Evolutionary conservation across 208 protist species (phyloP), one percentile per base, ranked within the genome.

Genomic region (Acanthamoeba healyi): DNA sequence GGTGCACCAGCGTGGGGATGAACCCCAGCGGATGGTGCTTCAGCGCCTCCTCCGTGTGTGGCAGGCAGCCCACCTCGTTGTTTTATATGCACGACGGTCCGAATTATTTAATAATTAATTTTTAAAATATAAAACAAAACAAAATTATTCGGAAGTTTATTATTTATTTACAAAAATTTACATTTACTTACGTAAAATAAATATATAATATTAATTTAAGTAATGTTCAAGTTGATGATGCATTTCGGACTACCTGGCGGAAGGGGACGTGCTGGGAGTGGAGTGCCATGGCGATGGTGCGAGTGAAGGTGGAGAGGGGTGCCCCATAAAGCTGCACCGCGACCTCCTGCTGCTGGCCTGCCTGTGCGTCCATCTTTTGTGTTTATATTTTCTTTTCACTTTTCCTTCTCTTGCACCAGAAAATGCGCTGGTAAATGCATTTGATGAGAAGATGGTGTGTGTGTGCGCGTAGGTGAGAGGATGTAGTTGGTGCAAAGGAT

Each of bases 221-320:
- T 61, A 34, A 61, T 10, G 19, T 87, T 87, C 58, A 5, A 26
- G 4, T 38, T 61, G 1, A 65, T 12, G 12, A 49, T 49, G 44
- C 44, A 49, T 4, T 12, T 4, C 44, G 34, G 51, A 3, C 38
- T 32, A 82, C 72, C 72, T 82, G 72, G 2, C 51, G 19, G 42
- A 82, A 82, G 19, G 19, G 24, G 3, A 82, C 42, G 2, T 22
- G 9, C 24, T 82, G 72, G 19, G 34, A n/a, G 72, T 82, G 40
- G 4, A 82, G 72, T 6, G 72, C 72, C 72, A 82, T 82, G 38
- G 72, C 9, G 38, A 82, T 82, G 72, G 72, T 51, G 42, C 72
- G 72, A 15, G 72, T 82, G 72, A 82, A 82, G 19, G 72, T 82
- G n/a, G 72, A 82, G 72, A 82, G 72, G 19, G 72, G 72, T 22